Conservation (phyloP, 2,329 filamentous ascomycete genomes). For the Phyllosticta paracitricarpa region DNA sequence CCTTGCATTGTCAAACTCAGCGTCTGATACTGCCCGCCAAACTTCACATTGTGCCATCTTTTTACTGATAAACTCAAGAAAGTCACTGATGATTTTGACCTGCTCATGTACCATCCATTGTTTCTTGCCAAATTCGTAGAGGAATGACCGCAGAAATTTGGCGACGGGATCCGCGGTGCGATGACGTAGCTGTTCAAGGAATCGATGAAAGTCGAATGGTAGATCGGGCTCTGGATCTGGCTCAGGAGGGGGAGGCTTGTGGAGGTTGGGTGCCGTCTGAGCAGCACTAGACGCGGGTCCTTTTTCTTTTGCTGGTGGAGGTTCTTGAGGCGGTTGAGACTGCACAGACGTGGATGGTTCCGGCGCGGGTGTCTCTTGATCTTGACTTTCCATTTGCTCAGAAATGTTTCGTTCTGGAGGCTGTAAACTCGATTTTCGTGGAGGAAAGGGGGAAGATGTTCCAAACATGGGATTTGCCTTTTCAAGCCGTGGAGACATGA, state of each 20-base stretch:
- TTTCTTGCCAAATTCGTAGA: constrained; percentile 89
- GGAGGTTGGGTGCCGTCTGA: constrained; percentile 33
- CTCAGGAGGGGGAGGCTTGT: constrained; percentile 45
- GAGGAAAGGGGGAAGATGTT: constrained; percentile 60
- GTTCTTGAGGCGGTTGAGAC: constrained; percentile 10
- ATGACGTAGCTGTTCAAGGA: constrained; percentile 89
- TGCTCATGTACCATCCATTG: constrained; percentile 99
- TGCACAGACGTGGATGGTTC: background rate
- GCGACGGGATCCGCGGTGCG: constrained; percentile 97
- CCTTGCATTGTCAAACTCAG: constrained; percentile 94
- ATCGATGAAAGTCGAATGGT: constrained; percentile 95
- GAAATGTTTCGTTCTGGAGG: constrained; percentile 24
- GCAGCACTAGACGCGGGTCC: constrained; percentile 12
- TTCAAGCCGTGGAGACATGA: constrained; percentile 84
- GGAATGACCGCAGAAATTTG: constrained; percentile 86
- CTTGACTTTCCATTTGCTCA: constrained; percentile 19
- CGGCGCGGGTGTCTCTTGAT: constrained; percentile 10
- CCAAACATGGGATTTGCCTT: constrained; percentile 68
- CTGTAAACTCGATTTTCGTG: constrained; percentile 78
- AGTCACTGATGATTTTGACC: constrained; percentile 97
- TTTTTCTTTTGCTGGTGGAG: constrained; percentile 16
- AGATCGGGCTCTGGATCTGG: constrained; percentile 62
- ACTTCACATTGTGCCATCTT: constrained; percentile 98
- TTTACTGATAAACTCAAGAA: constrained; percentile 90
- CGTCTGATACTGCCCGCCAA: constrained; percentile 90